phyloP scores from a whole-genome alignment of 257 asterid genomes.

The Solanum acaule region DNA sequence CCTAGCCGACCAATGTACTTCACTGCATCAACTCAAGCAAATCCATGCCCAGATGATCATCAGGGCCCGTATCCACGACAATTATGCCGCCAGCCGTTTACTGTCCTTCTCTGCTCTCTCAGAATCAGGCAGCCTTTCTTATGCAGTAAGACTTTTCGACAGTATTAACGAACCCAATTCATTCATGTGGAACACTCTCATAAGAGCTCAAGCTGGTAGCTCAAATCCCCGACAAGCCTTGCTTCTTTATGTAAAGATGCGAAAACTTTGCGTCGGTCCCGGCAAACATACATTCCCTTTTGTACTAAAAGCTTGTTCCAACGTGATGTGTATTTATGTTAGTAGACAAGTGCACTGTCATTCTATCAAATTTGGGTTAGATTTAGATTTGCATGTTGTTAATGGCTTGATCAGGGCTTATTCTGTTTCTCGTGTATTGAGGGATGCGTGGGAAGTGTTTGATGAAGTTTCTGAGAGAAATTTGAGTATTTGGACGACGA shows the following conservation, averaged over 20 bases:
- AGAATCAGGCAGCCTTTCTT: slow-evolving; percentile 36
- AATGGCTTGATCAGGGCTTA: slow-evolving; percentile 55
- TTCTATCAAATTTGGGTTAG: slow-evolving; percentile 50
- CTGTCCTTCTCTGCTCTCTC: slow-evolving; percentile 70
- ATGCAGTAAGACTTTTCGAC: slow-evolving; percentile 47
- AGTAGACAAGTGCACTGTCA: slow-evolving; percentile 56
- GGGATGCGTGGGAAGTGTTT: slow-evolving; percentile 49
- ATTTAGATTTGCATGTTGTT: slow-evolving; percentile 45
- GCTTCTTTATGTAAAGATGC: slow-evolving; percentile 42
- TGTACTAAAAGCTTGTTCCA: slow-evolving; percentile 66
- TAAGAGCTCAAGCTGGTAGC: slow-evolving; percentile 51
- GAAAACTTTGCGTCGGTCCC: slow-evolving; percentile 33
- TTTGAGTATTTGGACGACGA: slow-evolving; percentile 70
- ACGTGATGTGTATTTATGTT: slow-evolving; percentile 3
- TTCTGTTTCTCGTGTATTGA: slow-evolving; percentile 37
- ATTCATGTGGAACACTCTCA: slow-evolving; percentile 90
- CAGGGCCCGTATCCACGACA: slow-evolving; percentile 56
- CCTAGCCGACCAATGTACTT: slow-evolving; percentile 46
- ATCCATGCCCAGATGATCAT: slow-evolving; percentile 70
- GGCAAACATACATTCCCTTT: slow-evolving; percentile 77
- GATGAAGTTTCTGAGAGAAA: slow-evolving; percentile 41
- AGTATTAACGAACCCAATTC: slow-evolving; percentile 31
- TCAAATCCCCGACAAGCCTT: slow-evolving; percentile 32
- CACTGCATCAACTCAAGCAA: slow-evolving; percentile 62
- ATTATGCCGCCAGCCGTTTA: slow-evolving; percentile 74